Evolutionary conservation across 495 filamentous ascomycete genomes (phyloP), one percentile per base, ranked within the genome.

Genomic region (Podospora comata): DNA sequence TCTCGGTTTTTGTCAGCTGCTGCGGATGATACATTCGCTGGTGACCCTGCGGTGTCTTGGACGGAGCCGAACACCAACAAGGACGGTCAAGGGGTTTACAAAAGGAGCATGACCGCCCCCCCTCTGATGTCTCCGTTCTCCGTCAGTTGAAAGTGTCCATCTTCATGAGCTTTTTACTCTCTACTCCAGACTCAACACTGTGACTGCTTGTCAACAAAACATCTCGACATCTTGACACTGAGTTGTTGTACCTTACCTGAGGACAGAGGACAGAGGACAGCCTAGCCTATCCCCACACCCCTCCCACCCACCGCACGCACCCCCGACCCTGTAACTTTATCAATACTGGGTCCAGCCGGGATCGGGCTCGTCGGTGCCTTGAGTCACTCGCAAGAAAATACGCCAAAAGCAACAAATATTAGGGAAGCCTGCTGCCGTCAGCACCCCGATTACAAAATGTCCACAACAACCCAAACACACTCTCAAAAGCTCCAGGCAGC

Each of bases 1-100:
- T 72, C 66, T 70, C 67, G 71, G 54, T 73, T 72, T 71, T 73
- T 72, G 73, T 75, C 73, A 75, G 73, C 73, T 75, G 73, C 71
- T 71, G 73, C 73, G 73, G 69, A 75, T 73, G 73, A 73, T 65
- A 72, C 73, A 75, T 34, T 65, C 63, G 66, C 71, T 72, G 71
- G 72, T 75, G 71, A 75, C 73, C 55, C 69, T 65, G 62, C 68
- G 64, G 68, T 69, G 70, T 74, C 69, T 66, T 70, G 68, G 69
- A 70, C 66, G 58, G 67, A 70, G 65, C 73, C 69, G 71, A 74
- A 75, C 67, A 62, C 69, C 71, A 73, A 71, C 69, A 66, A 54
- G 23, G 58, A 71, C 69, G 65, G 69, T 70, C 67, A 70, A 75
- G 73, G 61, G 61, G 67, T 20, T 73, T 73, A 73, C 69, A 75